Base-by-base conservation (phyloP, 345 rosid genomes). In the Viola odorata region DNA sequence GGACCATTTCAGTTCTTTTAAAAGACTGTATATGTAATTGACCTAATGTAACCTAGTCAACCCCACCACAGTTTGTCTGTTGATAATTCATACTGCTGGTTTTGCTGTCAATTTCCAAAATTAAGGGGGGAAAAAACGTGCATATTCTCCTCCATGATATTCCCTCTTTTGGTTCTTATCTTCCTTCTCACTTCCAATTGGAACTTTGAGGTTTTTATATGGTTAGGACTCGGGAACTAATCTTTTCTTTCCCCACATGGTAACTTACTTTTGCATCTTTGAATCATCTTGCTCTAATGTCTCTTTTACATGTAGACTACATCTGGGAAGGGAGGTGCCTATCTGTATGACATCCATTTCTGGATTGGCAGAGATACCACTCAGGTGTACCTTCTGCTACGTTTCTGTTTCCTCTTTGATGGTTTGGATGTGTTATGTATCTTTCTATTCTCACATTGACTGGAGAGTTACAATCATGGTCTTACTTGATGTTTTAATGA, bases 361-460 rank as follows among this genome's bases (percentile, higher is more conserved):
- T 95, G 99, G 99, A 80, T 95, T 63, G 99, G 99, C 60, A 91
- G 80, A 81, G 99, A 91, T 73, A 81, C 97, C 39, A 95, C 87
- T 80, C 97, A 95, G 96, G 99, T 91, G 59, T 68, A 68, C 62
- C 32, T 58, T 58, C 49, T 45, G 37, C 62, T 41, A 39, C 47
- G 52, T 58, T 53, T 37, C 32, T 42, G 41, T 51, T 53, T 64
- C 51, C 42, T 53, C 13, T 42, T 61, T 15, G 8, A 8, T 39
- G 62, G 32, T 16, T 7, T 56, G 53, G 15, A 37, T 61, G 40
- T 49, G 51, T 37, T 50, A 41, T 41, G 4, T 68, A 15, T 58
- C 32, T 23, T 23, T 23, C 32, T 67, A 38, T 48, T 61, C 60
- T 62, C 11, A 41, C 51, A 14, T 68, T 40, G 47, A 56, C 36